phyloP scores from a whole-genome alignment of 257 asterid genomes.

The Solanum rostratum region DNA sequence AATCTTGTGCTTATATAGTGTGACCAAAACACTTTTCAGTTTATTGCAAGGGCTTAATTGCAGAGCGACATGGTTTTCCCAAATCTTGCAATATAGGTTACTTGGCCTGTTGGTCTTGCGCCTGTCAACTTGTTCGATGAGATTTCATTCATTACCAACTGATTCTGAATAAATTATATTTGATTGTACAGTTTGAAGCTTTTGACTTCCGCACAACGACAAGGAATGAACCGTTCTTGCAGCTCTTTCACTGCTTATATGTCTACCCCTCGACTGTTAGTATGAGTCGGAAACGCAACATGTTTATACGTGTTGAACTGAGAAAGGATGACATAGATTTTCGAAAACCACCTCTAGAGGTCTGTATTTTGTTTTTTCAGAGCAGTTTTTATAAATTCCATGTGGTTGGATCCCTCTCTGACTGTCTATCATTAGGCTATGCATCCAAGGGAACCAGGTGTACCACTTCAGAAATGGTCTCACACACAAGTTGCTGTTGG shows the following conservation, averaged over 20 bases:
- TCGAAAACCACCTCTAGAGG: slow-evolving; percentile 80
- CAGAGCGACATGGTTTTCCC: background rate
- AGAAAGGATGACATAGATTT: slow-evolving; percentile 80
- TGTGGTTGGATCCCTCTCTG: slow-evolving; percentile 12
- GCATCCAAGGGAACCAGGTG: slow-evolving; percentile 83
- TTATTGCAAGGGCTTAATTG: background rate
- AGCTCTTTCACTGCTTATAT: slow-evolving; percentile 95
- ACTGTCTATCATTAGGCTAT: slow-evolving; percentile 46
- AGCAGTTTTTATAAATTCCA: slow-evolving; percentile 14
- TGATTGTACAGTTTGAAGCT: slow-evolving; percentile 74
- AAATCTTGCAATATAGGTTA: background rate
- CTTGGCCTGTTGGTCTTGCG: background rate
- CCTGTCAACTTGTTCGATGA: background rate
- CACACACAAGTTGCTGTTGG: slow-evolving; percentile 96
- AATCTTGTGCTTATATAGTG: background rate
- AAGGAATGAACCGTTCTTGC: slow-evolving; percentile 96
- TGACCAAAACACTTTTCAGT: background rate
- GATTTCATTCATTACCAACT: background rate
- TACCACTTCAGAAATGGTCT: slow-evolving; percentile 58
- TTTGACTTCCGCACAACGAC: slow-evolving; percentile 94
- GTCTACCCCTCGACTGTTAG: slow-evolving; percentile 83
- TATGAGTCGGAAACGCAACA: slow-evolving; percentile 88
- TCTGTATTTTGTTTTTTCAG: slow-evolving; percentile 20
- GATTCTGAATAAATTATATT: background rate
- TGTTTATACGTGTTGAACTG: slow-evolving; percentile 91